phyloP scores from a whole-genome alignment of 176 grass and related monocot genomes.

The Triticum dicoccoides region DNA sequence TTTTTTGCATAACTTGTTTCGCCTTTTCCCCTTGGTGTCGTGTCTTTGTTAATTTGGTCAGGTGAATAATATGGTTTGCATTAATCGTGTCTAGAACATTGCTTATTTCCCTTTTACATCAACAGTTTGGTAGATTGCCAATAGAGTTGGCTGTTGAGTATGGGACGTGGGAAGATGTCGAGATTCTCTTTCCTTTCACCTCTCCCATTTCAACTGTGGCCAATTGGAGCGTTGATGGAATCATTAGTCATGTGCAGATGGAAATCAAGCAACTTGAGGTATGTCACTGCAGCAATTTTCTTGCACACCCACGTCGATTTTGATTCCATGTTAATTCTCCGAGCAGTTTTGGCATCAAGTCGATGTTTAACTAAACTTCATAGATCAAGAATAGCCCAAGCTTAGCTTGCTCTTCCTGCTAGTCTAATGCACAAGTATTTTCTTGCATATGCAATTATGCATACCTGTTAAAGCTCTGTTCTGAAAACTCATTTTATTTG shows the following conservation, averaged over 20 bases:
- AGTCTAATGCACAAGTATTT: neutral
- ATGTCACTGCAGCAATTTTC: neutral
- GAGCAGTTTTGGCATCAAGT: neutral
- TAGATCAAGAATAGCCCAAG: neutral
- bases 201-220: neutral
- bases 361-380: neutral
- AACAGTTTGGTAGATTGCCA: slow-evolving; percentile 41
- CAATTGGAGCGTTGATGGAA: neutral
- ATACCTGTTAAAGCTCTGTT: neutral
- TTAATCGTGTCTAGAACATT: neutral
- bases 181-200: slow-evolving; percentile 46
- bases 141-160: slow-evolving; percentile 47
- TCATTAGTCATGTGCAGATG: slow-evolving; percentile 9
- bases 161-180: slow-evolving; percentile 35
- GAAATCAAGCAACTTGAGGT: slow-evolving; percentile 28
- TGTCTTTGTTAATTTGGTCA: neutral
- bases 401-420: neutral
- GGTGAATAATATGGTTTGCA: neutral
- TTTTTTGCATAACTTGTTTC: neutral
- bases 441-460: neutral
- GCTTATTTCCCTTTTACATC: neutral
- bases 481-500: neutral
- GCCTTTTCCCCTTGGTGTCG: neutral
- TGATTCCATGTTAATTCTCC: neutral
- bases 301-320: neutral